A percentile compares a stretch with the other conserved stretches of the same genome.
Conservation (phyloP, 257 asterid genomes). For the Fraxinus cuspidata region DNA sequence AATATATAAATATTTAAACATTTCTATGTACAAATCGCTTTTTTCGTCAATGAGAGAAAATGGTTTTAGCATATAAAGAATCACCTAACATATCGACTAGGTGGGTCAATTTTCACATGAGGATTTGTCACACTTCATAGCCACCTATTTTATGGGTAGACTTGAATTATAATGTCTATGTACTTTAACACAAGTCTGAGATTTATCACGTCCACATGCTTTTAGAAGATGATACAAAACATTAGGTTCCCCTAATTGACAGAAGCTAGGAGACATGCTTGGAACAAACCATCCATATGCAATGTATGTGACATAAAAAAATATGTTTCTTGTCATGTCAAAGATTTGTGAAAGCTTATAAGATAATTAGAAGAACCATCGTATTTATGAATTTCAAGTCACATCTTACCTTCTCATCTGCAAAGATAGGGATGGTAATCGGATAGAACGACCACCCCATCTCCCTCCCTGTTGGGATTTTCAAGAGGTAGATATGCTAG, state of each 20-base stretch:
- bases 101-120: conserved; percentile 39
- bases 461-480: not conserved
- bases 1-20: too few relatives aligned
- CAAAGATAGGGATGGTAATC: not conserved
- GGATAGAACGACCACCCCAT: not conserved
- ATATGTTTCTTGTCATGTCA: not conserved
- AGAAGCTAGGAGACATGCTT: conserved; percentile 38
- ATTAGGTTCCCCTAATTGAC: conserved; percentile 38
- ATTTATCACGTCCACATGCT: conserved; percentile 37
- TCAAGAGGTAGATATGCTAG: too few relatives aligned
- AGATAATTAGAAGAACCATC: not conserved
- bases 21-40: too few relatives aligned
- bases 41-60: not conserved
- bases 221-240: conserved; percentile 29
- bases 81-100: conserved; percentile 26
- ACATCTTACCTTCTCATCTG: not conserved
- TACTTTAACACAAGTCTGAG: conserved; percentile 16
- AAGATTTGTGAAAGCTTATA: not conserved
- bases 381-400: too few relatives aligned
- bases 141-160: not conserved
- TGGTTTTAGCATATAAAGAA: not conserved
- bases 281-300: conserved; percentile 6
- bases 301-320: not conserved
- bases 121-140: conserved; percentile 25
- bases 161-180: not conserved